Evolutionary conservation across 768 basidiomycete species (phyloP), one percentile per base, ranked within the genome.

Genomic region (Tephrocybe sp.): DNA sequence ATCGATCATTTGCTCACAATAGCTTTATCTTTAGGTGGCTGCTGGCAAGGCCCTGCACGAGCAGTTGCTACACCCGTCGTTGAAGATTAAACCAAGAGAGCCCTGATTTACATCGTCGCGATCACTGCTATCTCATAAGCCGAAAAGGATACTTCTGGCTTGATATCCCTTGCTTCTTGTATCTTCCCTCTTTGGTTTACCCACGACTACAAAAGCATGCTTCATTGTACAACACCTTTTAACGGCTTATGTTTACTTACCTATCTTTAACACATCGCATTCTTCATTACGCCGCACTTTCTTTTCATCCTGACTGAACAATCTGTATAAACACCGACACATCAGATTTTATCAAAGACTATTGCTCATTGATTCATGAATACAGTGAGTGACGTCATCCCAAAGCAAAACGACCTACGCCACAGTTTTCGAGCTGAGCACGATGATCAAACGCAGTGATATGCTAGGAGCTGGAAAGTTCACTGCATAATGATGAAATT

Each of bases 11-110:
- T 56, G 47, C 57, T 55, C 7, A 49, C n/a, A 37, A 28, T 10
- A 39, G 40, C 4, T 45, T 20, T 30, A 7, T 48, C 9, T 57
- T 15, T 60, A 89, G 88, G 89, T 91, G 20, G 83, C 93, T 12
- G 94, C 93, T 39, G 96, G 96, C 40, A 96, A 93, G 72, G 93
- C 94, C 47, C 77, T 98, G 34, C 90, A 97, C 65, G 92, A 98
- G 71, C 89, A 90, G 69, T 74, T 94, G 65, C 71, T 96, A 38
- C 90, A 93, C 65, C 86, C 87, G 20, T 51, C 57, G 18, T 30
- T 58, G 53, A 61, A 38, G 40, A 52, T 50, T 28, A 58, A 57
- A 53, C 28, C 55, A 51, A 61, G 57, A 53, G 46, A 54, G 42
- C 30, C 34, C 32, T 54, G 37, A 51, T 45, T 8, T 30, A n/a